Evolutionary conservation across 2,329 filamentous ascomycete species (phyloP).

Genomic region (Stemphylium beticola): DNA sequence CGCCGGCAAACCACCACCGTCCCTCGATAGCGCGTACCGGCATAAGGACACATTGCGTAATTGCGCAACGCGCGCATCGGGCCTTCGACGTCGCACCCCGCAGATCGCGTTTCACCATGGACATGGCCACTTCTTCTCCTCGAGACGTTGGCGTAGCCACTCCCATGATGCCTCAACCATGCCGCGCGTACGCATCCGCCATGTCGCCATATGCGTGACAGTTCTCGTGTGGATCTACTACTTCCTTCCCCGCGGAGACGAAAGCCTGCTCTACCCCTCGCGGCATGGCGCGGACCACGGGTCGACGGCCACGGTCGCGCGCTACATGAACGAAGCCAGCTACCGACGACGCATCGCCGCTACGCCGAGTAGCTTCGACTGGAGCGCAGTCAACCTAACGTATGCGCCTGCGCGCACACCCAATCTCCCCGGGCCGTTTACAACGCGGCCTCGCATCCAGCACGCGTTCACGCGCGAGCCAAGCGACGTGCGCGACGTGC

Average conservation of each 20-base stretch:
- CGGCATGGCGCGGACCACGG: slow-evolving; percentile 14
- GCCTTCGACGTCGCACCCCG: neutral
- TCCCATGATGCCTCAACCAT: slow-evolving; percentile 19
- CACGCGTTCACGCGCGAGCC: slow-evolving; percentile 31
- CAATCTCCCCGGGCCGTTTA: slow-evolving; percentile 33
- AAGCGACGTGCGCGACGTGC: slow-evolving; percentile 23
- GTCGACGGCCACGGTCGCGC: slow-evolving; percentile 33
- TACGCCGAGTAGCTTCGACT: slow-evolving; percentile 39
- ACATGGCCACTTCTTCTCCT: neutral
- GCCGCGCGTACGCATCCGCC: slow-evolving; percentile 39
- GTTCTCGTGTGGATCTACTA: slow-evolving; percentile 38
- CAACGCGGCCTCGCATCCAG: slow-evolving; percentile 45
- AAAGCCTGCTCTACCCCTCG: slow-evolving; percentile 1
- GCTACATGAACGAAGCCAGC: slow-evolving; percentile 41
- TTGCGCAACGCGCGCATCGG: slow-evolving; percentile 11
- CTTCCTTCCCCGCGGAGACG: slow-evolving; percentile 29
- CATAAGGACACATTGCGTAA: slow-evolving; percentile 17
- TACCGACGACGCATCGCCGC: slow-evolving; percentile 30
- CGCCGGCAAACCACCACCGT: neutral
- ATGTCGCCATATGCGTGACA: slow-evolving; percentile 32
- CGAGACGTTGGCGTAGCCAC: neutral
- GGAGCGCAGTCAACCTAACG: slow-evolving; percentile 37
- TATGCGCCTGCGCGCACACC: slow-evolving; percentile 38
- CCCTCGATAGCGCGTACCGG: neutral
- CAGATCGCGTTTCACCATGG: slow-evolving; percentile 14